Evolutionary conservation across 495 filamentous ascomycete genomes (phyloP).

Genomic region (Cladorrhinum samala): DNA sequence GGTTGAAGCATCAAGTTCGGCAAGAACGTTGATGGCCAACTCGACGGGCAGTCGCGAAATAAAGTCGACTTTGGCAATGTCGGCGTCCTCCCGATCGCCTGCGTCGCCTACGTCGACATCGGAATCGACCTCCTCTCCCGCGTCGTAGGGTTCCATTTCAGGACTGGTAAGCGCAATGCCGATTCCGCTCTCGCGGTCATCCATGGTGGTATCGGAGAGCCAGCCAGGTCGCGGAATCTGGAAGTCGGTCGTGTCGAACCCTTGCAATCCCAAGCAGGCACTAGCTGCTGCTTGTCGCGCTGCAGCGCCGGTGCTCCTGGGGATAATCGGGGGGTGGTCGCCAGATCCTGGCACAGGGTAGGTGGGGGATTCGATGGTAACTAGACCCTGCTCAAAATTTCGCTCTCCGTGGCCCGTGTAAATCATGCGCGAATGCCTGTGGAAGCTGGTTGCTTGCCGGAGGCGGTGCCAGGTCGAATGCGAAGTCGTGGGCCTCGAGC

Average conservation of each 20-base stretch:
- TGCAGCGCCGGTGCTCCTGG: conserved; percentile 53
- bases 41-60: conserved; percentile 61
- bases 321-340: conserved; percentile 47
- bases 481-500: conserved; percentile 36
- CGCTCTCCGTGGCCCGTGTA: conserved; percentile 29
- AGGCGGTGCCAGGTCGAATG: conserved; percentile 43
- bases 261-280: conserved; percentile 45
- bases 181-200: conserved; percentile 73
- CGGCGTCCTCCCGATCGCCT: conserved; percentile 28
- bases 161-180: conserved; percentile 60
- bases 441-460: conserved; percentile 44
- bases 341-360: conserved; percentile 43
- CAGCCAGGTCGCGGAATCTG: conserved; percentile 24
- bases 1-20: conserved; percentile 59
- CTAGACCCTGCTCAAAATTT: conserved; percentile 26
- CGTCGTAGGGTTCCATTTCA: conserved; percentile 36
- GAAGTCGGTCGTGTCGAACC: conserved; percentile 48
- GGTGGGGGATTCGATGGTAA: conserved; percentile 30
- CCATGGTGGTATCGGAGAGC: conserved; percentile 32
- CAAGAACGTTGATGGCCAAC: conserved; percentile 64
- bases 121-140: conserved; percentile 21
- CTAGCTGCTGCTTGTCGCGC: conserved; percentile 66
- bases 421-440: conserved; percentile 36
- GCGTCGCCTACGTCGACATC: conserved; percentile 34
- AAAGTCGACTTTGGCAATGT: conserved; percentile 55